Evolutionary conservation across 306 rosid species (phyloP).

Genomic region (Echinosophora koreensis): DNA sequence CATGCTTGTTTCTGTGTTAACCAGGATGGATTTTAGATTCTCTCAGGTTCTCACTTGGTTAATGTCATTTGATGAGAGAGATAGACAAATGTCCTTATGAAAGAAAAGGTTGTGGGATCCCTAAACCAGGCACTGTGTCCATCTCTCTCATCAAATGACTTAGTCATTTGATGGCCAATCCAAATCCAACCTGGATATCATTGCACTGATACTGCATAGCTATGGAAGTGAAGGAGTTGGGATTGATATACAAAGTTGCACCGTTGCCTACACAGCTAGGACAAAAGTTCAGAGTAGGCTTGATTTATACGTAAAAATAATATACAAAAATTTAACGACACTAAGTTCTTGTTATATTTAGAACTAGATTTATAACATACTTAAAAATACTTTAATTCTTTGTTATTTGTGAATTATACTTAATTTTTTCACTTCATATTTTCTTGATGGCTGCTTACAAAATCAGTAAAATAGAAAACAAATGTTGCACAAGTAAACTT

Average conservation of each 20-base stretch:
- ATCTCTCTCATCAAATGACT: neutral
- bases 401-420: no score
- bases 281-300: neutral
- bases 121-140: neutral
- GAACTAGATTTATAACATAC: no score
- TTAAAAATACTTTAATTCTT: no score
- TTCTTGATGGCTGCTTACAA: neutral
- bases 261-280: neutral
- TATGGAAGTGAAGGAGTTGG: neutral
- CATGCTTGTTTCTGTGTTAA: neutral
- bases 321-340: neutral
- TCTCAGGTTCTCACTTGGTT: neutral
- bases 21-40: conserved; percentile 14
- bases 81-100: neutral
- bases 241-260: neutral
- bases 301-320: neutral
- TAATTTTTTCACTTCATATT: neutral
- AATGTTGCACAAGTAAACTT: neutral
- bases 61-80: neutral
- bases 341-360: neutral
- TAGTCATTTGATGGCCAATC: conserved; percentile 16
- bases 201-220: neutral
- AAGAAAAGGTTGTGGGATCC: neutral
- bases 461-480: neutral
- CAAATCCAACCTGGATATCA: conserved; percentile 9